phyloP scores from a whole-genome alignment of 345 rosid species.

The Anacardium occidentale region DNA sequence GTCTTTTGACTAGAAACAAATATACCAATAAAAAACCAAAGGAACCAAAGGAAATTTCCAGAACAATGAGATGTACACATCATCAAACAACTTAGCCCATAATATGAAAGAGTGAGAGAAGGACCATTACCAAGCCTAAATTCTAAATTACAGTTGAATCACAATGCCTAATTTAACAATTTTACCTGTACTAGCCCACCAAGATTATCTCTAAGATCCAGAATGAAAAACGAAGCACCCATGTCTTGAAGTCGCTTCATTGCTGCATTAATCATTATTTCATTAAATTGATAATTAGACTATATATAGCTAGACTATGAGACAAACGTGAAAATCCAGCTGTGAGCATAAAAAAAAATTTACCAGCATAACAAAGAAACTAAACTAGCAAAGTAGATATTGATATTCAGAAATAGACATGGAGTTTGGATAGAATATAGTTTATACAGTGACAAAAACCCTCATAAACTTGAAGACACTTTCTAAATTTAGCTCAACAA shows the following conservation, averaged over 20 bases:
- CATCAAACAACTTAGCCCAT: slow-evolving; percentile 1
- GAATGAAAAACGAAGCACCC: slow-evolving; percentile 79
- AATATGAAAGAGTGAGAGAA: not conserved
- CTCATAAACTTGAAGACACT: not conserved
- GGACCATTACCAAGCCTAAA: slow-evolving; percentile 2
- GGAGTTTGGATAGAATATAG: too few relatives aligned
- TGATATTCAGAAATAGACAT: not conserved
- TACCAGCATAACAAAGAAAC: slow-evolving; percentile 5
- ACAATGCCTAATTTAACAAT: slow-evolving; percentile 8
- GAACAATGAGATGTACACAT: not conserved
- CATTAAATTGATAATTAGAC: not conserved
- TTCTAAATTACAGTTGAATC: not conserved
- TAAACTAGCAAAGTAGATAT: not conserved
- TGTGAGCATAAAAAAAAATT: not conserved
- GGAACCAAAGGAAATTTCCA: not conserved
- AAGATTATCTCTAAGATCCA: slow-evolving; percentile 97
- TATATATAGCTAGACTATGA: not conserved
- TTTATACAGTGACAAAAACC: not conserved
- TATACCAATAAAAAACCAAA: not conserved
- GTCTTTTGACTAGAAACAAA: not conserved
- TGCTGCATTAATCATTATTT: slow-evolving; percentile 46
- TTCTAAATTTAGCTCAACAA: not conserved
- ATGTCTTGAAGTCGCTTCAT: slow-evolving; percentile 82
- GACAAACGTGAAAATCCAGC: slow-evolving; percentile 10
- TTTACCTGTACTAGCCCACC: slow-evolving; percentile 94